A percentile compares a stretch with the other conserved stretches of the same genome.
These are phyloP conservation scores for Fibroporia radiculosa DNA, from an alignment of 768 basidiomycete genomes.

Conservation along the genomic window DNA sequence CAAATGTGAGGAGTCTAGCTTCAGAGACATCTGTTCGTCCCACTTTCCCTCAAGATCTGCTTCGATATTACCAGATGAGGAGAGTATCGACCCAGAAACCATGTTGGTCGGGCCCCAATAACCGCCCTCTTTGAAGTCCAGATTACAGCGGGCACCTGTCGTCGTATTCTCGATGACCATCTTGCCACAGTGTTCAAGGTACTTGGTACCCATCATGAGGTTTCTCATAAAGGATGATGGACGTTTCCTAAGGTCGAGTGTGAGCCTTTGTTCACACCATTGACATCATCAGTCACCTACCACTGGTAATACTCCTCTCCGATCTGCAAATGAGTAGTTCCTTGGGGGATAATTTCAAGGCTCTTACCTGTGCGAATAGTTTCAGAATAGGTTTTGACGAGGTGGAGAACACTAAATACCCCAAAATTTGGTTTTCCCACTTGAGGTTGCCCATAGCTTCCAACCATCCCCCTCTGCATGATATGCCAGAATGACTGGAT, in stretches of 20 bases:
- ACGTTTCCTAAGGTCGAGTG: slow-evolving; percentile 58
- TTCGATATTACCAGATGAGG: slow-evolving; percentile 42
- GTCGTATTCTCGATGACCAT: slow-evolving; percentile 64
- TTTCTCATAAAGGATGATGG: slow-evolving; percentile 87
- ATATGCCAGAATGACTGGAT: slow-evolving; percentile 78
- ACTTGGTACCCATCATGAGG: slow-evolving; percentile 85
- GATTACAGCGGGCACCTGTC: slow-evolving; percentile 47
- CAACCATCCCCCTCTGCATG: slow-evolving; percentile 76
- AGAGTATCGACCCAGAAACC: slow-evolving; percentile 54
- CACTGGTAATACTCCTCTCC: slow-evolving; percentile 65
- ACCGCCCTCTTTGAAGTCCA: slow-evolving; percentile 84
- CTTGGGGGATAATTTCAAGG: slow-evolving; percentile 78
- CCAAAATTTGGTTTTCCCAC: slow-evolving; percentile 86
- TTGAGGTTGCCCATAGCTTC: slow-evolving; percentile 69
- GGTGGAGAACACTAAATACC: slow-evolving; percentile 40
- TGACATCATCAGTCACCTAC: slow-evolving; percentile 29
- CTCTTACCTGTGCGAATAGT: slow-evolving; percentile 58
- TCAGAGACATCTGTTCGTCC: slow-evolving; percentile 76
- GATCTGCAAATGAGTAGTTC: slow-evolving; percentile 59
- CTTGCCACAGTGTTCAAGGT: slow-evolving; percentile 78
- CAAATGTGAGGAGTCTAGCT: slow-evolving; percentile 58
- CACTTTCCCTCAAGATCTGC: slow-evolving; percentile 81
- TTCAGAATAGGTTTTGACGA: slow-evolving; percentile 15
- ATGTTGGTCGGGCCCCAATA: slow-evolving; percentile 78
- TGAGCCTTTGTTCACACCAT: slow-evolving; percentile 1